Evolutionary conservation across 306 rosid genomes (phyloP), one percentile per base, ranked within the genome.

Genomic region (Macrotyloma uniflorum): DNA sequence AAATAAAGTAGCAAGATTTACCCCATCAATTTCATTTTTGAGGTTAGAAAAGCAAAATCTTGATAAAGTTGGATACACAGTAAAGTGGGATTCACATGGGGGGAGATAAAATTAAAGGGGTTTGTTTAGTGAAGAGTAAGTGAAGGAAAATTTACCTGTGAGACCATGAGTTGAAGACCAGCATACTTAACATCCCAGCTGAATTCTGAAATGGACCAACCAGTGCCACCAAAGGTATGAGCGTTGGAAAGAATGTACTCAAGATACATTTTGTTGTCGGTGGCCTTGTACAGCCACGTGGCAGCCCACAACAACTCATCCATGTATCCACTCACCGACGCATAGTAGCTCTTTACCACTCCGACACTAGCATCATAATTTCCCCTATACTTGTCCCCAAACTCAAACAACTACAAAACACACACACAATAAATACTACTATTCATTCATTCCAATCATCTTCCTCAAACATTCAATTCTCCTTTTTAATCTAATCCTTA

Each of bases 141-240:
- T 66, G 53, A 66, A 59, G 78, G 74, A 4, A 61, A 74, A 5
- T 24, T 78, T 85, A 93, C 98, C 98, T 88, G 77, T 6, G 98
- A 88, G 63, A 91, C 91, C 4, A 96, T 45, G 70, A 96, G 50
- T 89, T 96, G 99, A 26, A 96, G 88, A 51, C 96, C 99, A 67
- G 99, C 98, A 67, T 93, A 96, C 33, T 96, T 96, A 7, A 96
- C 98, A 11, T 96, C 99, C 99, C 99, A 96, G 79, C 97, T 93
- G 85, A 96, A 96, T 79, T 96, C 99, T 8, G 98, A 78, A 0
- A 93, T 96, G 87, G 99, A 91, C 99, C 99, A 96, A 53, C 88
- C 93, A 70, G 73, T 91, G 75, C 99, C 99, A 84, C 99, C 99
- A 80, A 96, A 89, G 78, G 78, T 24, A 12, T 86, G 80, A 80